phyloP scores from a whole-genome alignment of 768 basidiomycete species.

The Suillus bovinus region DNA sequence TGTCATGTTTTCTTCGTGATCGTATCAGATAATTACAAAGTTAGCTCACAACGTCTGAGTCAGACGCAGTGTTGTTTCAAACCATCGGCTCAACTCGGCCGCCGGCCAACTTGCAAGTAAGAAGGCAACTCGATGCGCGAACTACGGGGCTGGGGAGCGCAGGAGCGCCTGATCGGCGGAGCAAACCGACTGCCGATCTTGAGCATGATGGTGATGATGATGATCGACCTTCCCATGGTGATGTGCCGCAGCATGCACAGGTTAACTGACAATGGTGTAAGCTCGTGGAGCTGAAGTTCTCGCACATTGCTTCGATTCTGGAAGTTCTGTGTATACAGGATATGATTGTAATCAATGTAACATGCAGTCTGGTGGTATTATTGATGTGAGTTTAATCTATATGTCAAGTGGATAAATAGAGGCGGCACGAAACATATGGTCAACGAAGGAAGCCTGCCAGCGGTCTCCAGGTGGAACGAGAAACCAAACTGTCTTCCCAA shows the following conservation, averaged over 20 bases:
- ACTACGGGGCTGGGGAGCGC: not conserved
- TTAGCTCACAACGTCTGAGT: too few species aligned
- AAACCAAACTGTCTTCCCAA: not conserved
- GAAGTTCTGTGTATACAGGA: not conserved
- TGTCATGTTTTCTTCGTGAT: not conserved
- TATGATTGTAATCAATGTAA: conserved; percentile 4
- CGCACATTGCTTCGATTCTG: not conserved
- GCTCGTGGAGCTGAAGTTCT: not conserved
- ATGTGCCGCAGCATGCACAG: conserved; percentile 1
- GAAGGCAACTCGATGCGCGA: not conserved
- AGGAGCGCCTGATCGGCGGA: not conserved
- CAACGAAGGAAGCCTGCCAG: not conserved
- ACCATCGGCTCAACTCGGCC: not conserved
- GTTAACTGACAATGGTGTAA: not conserved
- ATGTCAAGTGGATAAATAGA: not conserved
- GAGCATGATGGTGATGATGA: not conserved
- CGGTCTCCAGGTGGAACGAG: not conserved
- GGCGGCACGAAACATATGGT: not conserved
- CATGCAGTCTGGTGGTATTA: conserved; percentile 2
- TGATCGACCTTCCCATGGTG: conserved; percentile 1
- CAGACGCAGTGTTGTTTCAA: not conserved
- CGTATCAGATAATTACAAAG: not conserved
- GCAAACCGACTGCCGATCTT: not conserved
- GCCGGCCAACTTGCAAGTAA: not conserved
- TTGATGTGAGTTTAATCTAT: not conserved